A percentile compares a stretch with the other conserved stretches of the same genome.
These are phyloP conservation scores for Pittosporum tobira DNA, from an alignment of 129 eudicot genomes.

Conservation along the genomic window DNA sequence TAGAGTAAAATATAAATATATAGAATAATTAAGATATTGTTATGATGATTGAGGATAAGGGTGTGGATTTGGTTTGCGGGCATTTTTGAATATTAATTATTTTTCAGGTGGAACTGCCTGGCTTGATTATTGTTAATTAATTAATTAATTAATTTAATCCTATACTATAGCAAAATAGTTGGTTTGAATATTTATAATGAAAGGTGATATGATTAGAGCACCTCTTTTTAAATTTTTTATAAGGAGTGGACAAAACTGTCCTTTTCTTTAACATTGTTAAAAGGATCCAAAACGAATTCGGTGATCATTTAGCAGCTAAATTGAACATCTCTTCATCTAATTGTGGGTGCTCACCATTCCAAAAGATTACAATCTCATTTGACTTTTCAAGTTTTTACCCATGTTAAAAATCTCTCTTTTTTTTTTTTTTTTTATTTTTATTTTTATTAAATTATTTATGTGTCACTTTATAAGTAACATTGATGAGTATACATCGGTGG, in stretches of 20 bases:
- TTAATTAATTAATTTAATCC: not conserved
- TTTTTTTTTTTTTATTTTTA: no score
- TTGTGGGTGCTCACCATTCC: not conserved
- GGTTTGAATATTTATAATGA: not conserved
- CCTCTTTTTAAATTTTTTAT: conserved; percentile 12
- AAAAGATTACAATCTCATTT: not conserved
- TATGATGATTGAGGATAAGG: conserved; percentile 21
- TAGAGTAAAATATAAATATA: no score
- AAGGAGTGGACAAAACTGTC: conserved; percentile 24
- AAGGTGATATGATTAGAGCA: conserved; percentile 17
- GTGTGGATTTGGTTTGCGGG: conserved; percentile 17
- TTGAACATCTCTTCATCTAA: no score
- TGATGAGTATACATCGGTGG: no score
- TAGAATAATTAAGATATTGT: not conserved
- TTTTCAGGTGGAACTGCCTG: conserved; percentile 21
- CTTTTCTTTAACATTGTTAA: conserved; percentile 11
- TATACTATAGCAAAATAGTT: conserved; percentile 2
- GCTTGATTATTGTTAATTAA: conserved; percentile 6
- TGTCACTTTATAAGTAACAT: no score
- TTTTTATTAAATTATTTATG: no score
- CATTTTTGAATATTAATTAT: conserved; percentile 9
- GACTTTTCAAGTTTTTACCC: not conserved
- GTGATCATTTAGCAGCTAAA: not conserved
- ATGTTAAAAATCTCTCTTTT: no score
- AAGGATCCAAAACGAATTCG: not conserved